Percentiles rank a stretch among this genome's conserved stretches.
Conservation (phyloP, 75 land plant genomes). For the Cupressus sempervirens region DNA sequence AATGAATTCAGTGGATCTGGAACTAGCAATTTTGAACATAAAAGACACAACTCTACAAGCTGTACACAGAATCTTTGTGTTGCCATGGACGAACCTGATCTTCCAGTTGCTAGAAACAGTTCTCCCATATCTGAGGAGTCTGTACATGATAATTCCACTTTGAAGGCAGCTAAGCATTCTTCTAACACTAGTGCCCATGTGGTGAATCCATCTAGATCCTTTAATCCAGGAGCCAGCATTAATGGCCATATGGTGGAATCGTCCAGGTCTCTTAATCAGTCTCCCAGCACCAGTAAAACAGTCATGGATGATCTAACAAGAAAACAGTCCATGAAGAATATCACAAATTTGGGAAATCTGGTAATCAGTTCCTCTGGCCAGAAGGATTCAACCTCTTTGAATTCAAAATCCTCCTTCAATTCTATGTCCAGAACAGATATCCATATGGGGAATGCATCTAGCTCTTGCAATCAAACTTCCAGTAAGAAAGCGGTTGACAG, state of each 20-base stretch:
- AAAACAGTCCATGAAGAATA: not conserved
- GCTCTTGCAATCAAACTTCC: not conserved
- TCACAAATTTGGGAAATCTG: not conserved
- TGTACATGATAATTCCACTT: not conserved
- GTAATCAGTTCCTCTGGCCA: not conserved
- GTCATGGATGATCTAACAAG: not conserved
- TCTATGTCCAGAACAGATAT: not conserved
- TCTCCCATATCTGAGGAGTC: not conserved
- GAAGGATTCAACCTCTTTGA: not conserved
- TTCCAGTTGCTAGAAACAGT: not conserved
- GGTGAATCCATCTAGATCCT: not conserved
- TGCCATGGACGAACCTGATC: not conserved
- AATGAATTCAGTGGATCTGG: constrained; percentile 1
- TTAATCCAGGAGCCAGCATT: not conserved
- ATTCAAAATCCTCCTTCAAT: not conserved
- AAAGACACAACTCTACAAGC: not conserved
- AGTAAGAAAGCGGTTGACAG: not conserved
- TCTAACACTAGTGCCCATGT: not conserved
- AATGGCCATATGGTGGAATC: constrained; percentile 3
- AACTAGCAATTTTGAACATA: constrained; percentile 1
- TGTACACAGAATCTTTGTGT: not conserved
- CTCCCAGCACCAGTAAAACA: not conserved
- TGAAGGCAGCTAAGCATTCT: not conserved
- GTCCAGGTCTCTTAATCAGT: not conserved
- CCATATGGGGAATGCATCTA: not conserved